phyloP scores from a whole-genome alignment of 2,329 filamentous ascomycete species.

The Fusarium miscanthi region DNA sequence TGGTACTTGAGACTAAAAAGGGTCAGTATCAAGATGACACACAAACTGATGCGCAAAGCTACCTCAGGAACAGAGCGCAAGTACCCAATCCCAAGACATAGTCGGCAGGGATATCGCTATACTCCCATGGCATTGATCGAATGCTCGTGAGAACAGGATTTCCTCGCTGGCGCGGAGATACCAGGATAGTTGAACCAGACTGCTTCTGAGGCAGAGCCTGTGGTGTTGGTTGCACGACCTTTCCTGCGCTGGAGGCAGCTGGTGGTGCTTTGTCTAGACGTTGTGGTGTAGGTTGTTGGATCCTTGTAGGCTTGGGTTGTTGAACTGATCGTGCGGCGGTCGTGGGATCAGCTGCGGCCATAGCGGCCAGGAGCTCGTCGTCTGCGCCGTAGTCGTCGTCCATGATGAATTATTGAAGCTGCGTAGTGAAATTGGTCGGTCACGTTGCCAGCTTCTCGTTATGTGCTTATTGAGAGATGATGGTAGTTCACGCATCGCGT shows the following conservation, averaged over 20 bases:
- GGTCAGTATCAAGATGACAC: not conserved
- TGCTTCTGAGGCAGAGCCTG: constrained; percentile 78
- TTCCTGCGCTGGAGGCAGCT: constrained; percentile 55
- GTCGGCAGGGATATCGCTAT: constrained; percentile 95
- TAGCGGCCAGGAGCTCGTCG: constrained; percentile 65
- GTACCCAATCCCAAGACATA: constrained; percentile 89
- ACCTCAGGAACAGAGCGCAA: constrained; percentile 88
- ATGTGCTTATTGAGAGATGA: not conserved
- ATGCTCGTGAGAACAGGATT: constrained; percentile 91
- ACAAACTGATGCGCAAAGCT: not conserved
- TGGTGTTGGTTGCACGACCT: constrained; percentile 87
- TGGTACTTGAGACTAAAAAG: constrained; percentile 87
- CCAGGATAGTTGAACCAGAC: constrained; percentile 81
- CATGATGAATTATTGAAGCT: constrained; percentile 43
- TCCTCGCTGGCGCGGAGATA: constrained; percentile 92
- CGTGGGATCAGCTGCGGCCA: constrained; percentile 60
- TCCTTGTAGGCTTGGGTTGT: constrained; percentile 56
- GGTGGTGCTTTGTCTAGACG: constrained; percentile 64
- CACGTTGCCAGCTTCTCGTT: too few relatives aligned
- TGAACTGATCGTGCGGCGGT: constrained; percentile 46
- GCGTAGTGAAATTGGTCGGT: not conserved
- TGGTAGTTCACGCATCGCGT: constrained; percentile 27
- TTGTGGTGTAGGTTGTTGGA: constrained; percentile 64
- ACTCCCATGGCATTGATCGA: constrained; percentile 90
- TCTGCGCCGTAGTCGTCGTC: constrained; percentile 69